Evolutionary conservation across 2,329 filamentous ascomycete species (phyloP), one percentile per base, ranked within the genome.

Genomic region (Paraphoma chrysanthemicola): DNA sequence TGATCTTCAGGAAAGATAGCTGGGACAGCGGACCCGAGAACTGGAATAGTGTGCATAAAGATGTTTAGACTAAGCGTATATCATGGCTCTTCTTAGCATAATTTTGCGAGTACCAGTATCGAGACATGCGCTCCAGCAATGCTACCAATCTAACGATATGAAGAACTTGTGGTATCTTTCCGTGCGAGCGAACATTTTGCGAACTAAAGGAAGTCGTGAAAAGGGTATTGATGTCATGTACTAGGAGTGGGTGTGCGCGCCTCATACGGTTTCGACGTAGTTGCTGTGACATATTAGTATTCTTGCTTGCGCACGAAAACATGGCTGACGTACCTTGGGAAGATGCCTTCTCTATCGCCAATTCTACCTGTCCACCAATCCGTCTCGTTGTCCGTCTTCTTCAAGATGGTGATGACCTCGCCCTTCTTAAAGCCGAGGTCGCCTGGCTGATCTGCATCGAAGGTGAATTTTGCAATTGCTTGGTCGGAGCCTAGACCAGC

Each of bases 311-410:
- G 1, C 12, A 33, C 16, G n/a, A 1, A 3, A 11, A 4, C n/a
- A 44, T 5, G 11, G 4, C 17, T 16, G 23, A 70, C 80, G 62
- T 79, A 86, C 85, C 91, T 95, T 0, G 95, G 95, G 79, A 99
- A 99, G 64, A 97, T 96, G 38, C 95, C 95, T 53, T 93, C 91
- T 66, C 88, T 86, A 63, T 88, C 85, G 30, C 93, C 93, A 70
- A 97, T 88, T 78, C 90, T 89, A 28, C 95, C 95, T 16, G 94
- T 98, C 95, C 94, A 98, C 94, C 94, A 98, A 76, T 98, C 94
- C 54, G 93, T 93, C 56, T 92, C 90, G 67, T 90, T 97, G 4
- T 98, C 92, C 5, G 94, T 98, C 78, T 91, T 90, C 82, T 99
- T 97, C 54, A 96, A 77, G 55, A 99, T 93, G 1, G 93, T 97